These are phyloP conservation scores for Termitomyces sp. DNA, from an alignment of 768 basidiomycete species.

Conservation along the genomic window DNA sequence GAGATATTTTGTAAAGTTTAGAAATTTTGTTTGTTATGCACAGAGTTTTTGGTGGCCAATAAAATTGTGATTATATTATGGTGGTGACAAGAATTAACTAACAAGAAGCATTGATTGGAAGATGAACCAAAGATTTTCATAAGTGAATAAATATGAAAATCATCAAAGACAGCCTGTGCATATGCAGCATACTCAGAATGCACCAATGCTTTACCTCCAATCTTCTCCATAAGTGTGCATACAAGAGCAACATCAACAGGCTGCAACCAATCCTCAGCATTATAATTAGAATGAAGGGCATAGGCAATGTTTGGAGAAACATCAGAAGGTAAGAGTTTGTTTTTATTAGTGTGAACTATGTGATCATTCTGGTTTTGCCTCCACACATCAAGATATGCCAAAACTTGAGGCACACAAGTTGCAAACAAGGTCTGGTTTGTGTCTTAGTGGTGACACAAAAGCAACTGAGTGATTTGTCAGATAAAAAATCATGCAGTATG, in stretches of 20 bases:
- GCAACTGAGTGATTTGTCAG: too few relatives aligned
- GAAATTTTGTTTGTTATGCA: not conserved
- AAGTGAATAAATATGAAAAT: not conserved
- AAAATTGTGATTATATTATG: not conserved
- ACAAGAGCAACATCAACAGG: slow-evolving; percentile 14
- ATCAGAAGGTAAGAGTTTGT: slow-evolving; percentile 29
- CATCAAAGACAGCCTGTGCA: not conserved
- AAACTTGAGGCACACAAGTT: too few relatives aligned
- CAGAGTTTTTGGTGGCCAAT: not conserved
- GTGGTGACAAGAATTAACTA: not conserved
- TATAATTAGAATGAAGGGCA: slow-evolving; percentile 13
- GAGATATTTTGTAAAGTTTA: not conserved
- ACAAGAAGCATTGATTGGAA: slow-evolving; percentile 1
- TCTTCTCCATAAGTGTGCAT: slow-evolving; percentile 18
- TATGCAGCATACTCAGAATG: slow-evolving; percentile 21
- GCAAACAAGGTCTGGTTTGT: too few relatives aligned
- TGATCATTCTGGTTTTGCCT: not conserved
- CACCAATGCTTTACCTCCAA: slow-evolving; percentile 26
- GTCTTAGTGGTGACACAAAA: too few relatives aligned
- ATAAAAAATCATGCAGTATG: too few relatives aligned
- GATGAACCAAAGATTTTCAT: slow-evolving; percentile 3
- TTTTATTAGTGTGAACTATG: slow-evolving; percentile 20
- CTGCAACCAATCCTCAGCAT: slow-evolving; percentile 20
- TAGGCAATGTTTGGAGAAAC: slow-evolving; percentile 26
- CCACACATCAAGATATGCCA: not conserved